Evolutionary conservation across 805 yeast species (phyloP), one percentile per base, ranked within the genome.

Genomic region (Candida takata): DNA sequence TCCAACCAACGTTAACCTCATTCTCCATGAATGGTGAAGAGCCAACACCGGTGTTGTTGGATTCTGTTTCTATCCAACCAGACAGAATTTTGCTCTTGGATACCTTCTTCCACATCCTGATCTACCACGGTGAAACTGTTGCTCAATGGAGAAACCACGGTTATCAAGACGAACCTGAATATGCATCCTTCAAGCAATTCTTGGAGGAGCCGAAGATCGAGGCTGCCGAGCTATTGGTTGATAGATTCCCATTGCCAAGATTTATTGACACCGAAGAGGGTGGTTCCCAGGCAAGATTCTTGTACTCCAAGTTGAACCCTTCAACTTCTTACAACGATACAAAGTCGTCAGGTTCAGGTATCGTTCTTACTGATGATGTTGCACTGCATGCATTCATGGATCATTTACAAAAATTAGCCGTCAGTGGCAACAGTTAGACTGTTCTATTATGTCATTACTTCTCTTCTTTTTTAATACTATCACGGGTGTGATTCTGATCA

Each of bases 191-290:
- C 65, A 84, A 84, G 61, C 77, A 74, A 37, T 73, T 92, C 60
- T 74, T 92, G 51, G 90, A 85, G 41, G 88, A 80, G 45, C 96
- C 98, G 31, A 79, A 85, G 54, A 72, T 72, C 36, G 99, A 92
- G 61, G 97, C 97, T 16, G 90, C 95, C 6, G 86, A 82, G 50
- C 69, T 94, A 45, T 75, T 92, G 52, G 76, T 83, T 26, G 97
- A 92, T 57, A 75, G 99, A 57, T 90, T 86, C 77, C 99, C 99
- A 51, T 70, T 92, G 55, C 99, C 99, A 32, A 77, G 98, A 63
- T 92, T 90, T 56, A 88, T 92, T 49, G 95, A 90, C 52, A 86
- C 96, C 41, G 97, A 90, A 58, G 97, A 90, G 51, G 97, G 98
- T 52, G 97, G 96, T 37, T 88, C 97, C 12, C 99, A 92, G 65